Evolutionary conservation across 768 basidiomycete species (phyloP), one percentile per base, ranked within the genome.

Genomic region (Botryobasidium botryosum): DNA sequence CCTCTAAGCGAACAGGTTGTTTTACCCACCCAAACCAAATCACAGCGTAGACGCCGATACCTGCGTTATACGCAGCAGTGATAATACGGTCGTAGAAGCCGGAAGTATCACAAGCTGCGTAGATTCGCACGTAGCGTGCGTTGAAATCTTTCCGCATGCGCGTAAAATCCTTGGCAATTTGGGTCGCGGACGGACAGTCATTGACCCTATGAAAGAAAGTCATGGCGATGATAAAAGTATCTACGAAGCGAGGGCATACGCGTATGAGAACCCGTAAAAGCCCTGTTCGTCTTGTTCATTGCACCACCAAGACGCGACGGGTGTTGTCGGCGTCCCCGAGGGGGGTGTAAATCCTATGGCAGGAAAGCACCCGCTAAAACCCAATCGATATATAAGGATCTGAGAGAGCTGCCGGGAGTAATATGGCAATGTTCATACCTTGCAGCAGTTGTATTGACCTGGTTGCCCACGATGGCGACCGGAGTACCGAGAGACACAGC

Each of bases 81-180:
- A 49, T 29, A 12, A 49, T 26, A 26, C 25, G 17, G 45, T 45
- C 32, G 6, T 23, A 40, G 31, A 37, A 39, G 6, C 39, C 44
- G 10, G 21, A 10, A 23, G 23, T 29, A 26, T 49, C 48, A 40
- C 48, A 49, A 4, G 36, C 12, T 24, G 44, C 35, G 38, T 49
- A 49, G 23, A 45, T 20, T 5, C 48, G 48, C 13, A 49, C 48
- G 40, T 49, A 49, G 39, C 48, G 48, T 3, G 48, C 48, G 12
- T 29, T 28, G 33, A 40, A 49, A 15, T 28, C 23, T 15, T 20
- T 13, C 18, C 43, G 33, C 44, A 46, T 46, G 37, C 24, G n/a
- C 10, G n/a, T 41, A 39, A 49, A 49, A 18, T 49, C 37, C 12
- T 10, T n/a, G 10, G 13, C 12, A 10, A 39, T 39, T 20, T 39